These are phyloP conservation scores for Hymenoscyphus linearis DNA, from an alignment of 2,329 filamentous ascomycete species.

Conservation along the genomic window DNA sequence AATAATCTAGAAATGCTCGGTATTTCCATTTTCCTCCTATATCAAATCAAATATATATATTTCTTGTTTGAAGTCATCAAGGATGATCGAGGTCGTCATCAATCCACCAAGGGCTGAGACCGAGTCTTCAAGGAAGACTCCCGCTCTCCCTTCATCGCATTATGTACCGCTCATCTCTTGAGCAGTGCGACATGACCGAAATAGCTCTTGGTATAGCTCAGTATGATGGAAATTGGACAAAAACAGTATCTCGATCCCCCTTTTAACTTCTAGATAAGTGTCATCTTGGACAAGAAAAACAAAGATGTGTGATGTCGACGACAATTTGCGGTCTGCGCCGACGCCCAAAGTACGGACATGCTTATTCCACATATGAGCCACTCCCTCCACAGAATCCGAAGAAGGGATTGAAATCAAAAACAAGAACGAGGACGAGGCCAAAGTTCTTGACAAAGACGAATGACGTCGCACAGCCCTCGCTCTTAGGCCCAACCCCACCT, in stretches of 20 bases:
- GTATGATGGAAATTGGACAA: neutral
- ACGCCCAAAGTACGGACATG: neutral
- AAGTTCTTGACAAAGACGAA: neutral
- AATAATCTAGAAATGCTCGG: neutral
- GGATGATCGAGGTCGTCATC: neutral
- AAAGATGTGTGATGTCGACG: constrained; percentile 3
- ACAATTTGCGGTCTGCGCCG: constrained; percentile 6
- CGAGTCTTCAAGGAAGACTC: neutral
- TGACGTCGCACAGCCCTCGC: neutral
- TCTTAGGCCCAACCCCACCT: too few relatives aligned
- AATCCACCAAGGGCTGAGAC: neutral
- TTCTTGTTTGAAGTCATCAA: neutral
- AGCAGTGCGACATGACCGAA: neutral
- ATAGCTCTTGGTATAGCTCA: neutral
- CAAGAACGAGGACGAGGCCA: neutral
- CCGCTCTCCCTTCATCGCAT: neutral
- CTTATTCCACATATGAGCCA: neutral
- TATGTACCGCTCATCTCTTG: neutral
- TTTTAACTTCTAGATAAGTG: neutral
- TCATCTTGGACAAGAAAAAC: neutral
- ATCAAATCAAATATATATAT: neutral
- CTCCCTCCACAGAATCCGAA: neutral
- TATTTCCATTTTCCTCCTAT: too few relatives aligned
- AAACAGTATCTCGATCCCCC: neutral
- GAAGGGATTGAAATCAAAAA: neutral